A percentile compares a stretch with the other conserved stretches of the same genome.
phyloP scores from a whole-genome alignment of 2,329 filamentous ascomycete genomes.

The Botrytis byssoidea region DNA sequence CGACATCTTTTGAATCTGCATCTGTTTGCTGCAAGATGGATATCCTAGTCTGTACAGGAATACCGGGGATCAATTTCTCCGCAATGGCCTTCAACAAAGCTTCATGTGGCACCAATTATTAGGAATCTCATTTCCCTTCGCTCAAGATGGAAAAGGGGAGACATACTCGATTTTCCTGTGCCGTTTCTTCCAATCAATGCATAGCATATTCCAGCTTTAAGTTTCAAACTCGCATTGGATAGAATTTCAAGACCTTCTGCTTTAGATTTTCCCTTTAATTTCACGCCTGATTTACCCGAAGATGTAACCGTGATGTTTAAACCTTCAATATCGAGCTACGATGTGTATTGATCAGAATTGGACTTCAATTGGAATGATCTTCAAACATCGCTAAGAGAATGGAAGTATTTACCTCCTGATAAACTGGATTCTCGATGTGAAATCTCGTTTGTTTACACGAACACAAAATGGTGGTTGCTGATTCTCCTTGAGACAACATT shows the following conservation, averaged over 20 bases:
- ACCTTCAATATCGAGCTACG: slow-evolving; percentile 68
- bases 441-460: slow-evolving; percentile 40
- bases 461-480: slow-evolving; percentile 34
- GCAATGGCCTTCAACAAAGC: slow-evolving; percentile 72
- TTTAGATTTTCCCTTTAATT: slow-evolving; percentile 52
- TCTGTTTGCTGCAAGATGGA: slow-evolving; percentile 68
- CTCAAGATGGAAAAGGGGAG: not conserved
- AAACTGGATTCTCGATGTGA: slow-evolving; percentile 37
- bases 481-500: slow-evolving; percentile 26
- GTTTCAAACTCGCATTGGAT: slow-evolving; percentile 63
- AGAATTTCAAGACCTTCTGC: slow-evolving; percentile 64
- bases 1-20: slow-evolving; percentile 37
- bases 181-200: slow-evolving; percentile 79
- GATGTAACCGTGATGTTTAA: slow-evolving; percentile 66
- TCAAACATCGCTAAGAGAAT: too few relatives aligned
- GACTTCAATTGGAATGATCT: not conserved
- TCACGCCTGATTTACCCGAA: slow-evolving; percentile 39
- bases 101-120: slow-evolving; percentile 36
- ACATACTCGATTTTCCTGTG: slow-evolving; percentile 74
- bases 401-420: slow-evolving; percentile 34
- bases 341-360: slow-evolving; percentile 12
- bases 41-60: slow-evolving; percentile 63
- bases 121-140: slow-evolving; percentile 6
- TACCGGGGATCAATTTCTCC: slow-evolving; percentile 75
- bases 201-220: slow-evolving; percentile 74